A percentile compares a stretch with the other conserved stretches of the same genome.
Evolutionary conservation across 2,329 filamentous ascomycete species (phyloP).

Genomic region (Dactylellina sp.): DNA sequence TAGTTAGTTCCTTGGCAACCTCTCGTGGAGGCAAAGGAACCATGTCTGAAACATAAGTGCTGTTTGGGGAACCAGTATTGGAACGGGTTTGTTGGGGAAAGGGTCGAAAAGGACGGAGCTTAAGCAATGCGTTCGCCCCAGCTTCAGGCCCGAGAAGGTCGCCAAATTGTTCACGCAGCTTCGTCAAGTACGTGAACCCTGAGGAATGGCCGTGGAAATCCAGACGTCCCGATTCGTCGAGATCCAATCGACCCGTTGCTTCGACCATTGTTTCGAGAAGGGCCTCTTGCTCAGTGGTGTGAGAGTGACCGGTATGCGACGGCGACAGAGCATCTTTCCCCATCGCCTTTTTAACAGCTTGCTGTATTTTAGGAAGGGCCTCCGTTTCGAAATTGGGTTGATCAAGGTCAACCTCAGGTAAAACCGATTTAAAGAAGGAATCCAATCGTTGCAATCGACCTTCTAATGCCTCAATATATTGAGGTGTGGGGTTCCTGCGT

Average conservation of each 20-base stretch:
- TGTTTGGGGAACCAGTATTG: constrained; percentile 73
- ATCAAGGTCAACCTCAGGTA: constrained; percentile 85
- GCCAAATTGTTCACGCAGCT: constrained; percentile 88
- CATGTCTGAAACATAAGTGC: constrained; percentile 60
- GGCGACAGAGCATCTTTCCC: constrained; percentile 57
- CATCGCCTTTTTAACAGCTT: constrained; percentile 50
- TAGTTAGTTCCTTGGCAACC: constrained; percentile 70
- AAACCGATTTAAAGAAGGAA: constrained; percentile 78
- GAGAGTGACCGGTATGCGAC: constrained; percentile 58
- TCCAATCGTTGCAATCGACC: constrained; percentile 85
- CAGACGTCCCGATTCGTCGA: constrained; percentile 91
- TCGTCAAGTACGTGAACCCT: constrained; percentile 85
- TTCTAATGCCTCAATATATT: constrained; percentile 92
- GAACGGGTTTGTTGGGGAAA: constrained; percentile 73
- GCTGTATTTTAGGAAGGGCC: constrained; percentile 62
- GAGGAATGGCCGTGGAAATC: constrained; percentile 96
- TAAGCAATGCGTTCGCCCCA: constrained; percentile 63
- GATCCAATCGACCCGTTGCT: constrained; percentile 87
- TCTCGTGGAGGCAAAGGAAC: constrained; percentile 63
- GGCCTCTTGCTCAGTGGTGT: constrained; percentile 72
- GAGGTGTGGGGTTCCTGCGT: constrained; percentile 87
- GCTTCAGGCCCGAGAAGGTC: constrained; percentile 75
- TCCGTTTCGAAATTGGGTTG: constrained; percentile 83
- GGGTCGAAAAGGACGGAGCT: constrained; percentile 70
- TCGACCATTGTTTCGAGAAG: constrained; percentile 95